Percentiles rank a stretch among this genome's conserved stretches.
Evolutionary conservation across 768 basidiomycete species (phyloP).

Genomic region (Kwoniella mangroviensis): DNA sequence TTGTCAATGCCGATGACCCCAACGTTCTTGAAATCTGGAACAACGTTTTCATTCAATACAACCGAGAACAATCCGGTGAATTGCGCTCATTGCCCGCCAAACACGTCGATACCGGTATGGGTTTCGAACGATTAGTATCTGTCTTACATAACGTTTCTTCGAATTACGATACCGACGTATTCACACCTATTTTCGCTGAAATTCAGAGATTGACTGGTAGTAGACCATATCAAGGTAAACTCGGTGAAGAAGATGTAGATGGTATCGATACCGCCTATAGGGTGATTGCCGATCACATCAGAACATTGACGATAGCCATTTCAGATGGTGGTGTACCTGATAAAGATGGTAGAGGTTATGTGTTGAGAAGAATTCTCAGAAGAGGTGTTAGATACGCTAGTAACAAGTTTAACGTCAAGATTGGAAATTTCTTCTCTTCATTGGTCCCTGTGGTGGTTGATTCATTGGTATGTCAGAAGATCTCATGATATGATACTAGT

Average conservation of each 20-base stretch:
- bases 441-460: conserved; percentile 87
- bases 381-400: conserved; percentile 93
- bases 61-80: conserved; percentile 86
- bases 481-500: background rate
- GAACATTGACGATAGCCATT: conserved; percentile 92
- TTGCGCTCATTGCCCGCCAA: conserved; percentile 81
- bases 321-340: conserved; percentile 96
- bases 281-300: conserved; percentile 91
- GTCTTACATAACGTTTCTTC: conserved; percentile 87
- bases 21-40: conserved; percentile 96
- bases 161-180: conserved; percentile 98
- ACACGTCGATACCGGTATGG: conserved; percentile 99
- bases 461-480: conserved; percentile 70
- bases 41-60: conserved; percentile 99
- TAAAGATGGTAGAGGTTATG: conserved; percentile 95
- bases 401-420: conserved; percentile 89
- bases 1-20: conserved; percentile 96
- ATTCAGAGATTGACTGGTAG: conserved; percentile 89
- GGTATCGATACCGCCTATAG: conserved; percentile 98
- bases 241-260: conserved; percentile 92
- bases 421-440: conserved; percentile 93
- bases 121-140: conserved; percentile 96
- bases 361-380: conserved; percentile 89
- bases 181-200: conserved; percentile 81
- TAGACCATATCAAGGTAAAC: conserved; percentile 82